Conservation (phyloP, 164 flowering plant species). For the Macadamia tetraphylla region DNA sequence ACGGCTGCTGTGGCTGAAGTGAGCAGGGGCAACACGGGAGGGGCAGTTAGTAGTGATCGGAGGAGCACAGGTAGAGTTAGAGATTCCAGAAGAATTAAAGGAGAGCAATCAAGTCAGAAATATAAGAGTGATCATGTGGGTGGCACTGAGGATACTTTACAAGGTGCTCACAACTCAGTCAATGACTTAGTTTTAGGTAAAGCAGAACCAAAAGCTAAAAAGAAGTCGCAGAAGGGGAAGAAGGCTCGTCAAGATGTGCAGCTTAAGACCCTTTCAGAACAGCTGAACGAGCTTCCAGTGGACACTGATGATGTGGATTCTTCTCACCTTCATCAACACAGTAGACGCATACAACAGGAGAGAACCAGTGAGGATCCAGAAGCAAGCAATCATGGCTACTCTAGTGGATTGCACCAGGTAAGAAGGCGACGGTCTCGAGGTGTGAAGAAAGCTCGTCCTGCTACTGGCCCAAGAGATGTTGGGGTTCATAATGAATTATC, state of each 20-base stretch:
- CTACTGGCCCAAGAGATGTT: slow-evolving; percentile 36
- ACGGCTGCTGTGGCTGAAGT: slow-evolving; percentile 47
- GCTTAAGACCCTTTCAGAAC: slow-evolving; percentile 59
- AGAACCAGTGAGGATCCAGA: slow-evolving; percentile 33
- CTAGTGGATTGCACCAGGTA: slow-evolving; percentile 37
- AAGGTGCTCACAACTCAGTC: slow-evolving; percentile 19
- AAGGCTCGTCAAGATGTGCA: slow-evolving; percentile 27
- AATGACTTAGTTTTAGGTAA: slow-evolving; percentile 31
- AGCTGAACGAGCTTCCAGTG: slow-evolving; percentile 37
- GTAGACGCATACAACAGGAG: slow-evolving; percentile 20
- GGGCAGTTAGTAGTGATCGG: slow-evolving; percentile 27
- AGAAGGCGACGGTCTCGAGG: slow-evolving; percentile 68
- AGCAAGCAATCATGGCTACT: slow-evolving; percentile 29
- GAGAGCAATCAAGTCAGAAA: slow-evolving; percentile 40
- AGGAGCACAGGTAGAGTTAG: slow-evolving; percentile 34
- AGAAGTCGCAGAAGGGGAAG: slow-evolving; percentile 32
- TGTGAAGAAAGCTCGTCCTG: slow-evolving; percentile 44
- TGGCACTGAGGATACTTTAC: slow-evolving; percentile 30
- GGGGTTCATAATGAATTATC: slow-evolving; percentile 61
- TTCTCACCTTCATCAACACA: slow-evolving; percentile 37
- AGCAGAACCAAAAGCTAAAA: slow-evolving; percentile 31
- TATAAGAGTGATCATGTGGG: slow-evolving; percentile 29
- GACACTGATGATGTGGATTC: slow-evolving; percentile 62
- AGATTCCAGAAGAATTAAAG: slow-evolving; percentile 37
- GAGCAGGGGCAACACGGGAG: slow-evolving; percentile 19